Base-by-base conservation (phyloP, 768 basidiomycete species). In the Mycena venus region DNA sequence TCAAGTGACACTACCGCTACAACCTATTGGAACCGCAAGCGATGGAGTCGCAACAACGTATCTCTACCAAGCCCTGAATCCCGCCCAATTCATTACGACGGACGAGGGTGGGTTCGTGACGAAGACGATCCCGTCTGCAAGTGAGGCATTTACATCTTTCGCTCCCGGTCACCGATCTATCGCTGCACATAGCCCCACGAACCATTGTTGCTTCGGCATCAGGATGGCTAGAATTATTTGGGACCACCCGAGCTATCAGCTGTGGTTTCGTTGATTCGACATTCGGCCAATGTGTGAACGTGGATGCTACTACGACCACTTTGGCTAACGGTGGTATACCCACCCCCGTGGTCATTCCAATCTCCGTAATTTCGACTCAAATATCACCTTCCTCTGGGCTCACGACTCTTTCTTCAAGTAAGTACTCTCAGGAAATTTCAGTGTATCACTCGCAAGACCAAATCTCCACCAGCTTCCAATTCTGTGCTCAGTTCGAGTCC, bases 31-130 rank as follows among this genome's bases (percentile, higher is more conserved):
- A 6, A 58, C 66, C 10, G 53, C 34, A 2, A n/a, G 14, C 9
- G 29, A 42, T 49, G 66, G 66, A 17, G 27, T 17, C 36, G 49
- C 66, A 14, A 68, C 55, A 2, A 68, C 66, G 27, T 68, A 38
- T 58, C 66, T 68, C 12, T 68, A 68, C 34, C 66, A 68, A 34
- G 53, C n/a, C 2, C 25, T 58, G 23, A 68, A 68, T 23, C n/a
- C 51, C 12, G 36, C 27, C n/a, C n/a, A n/a, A 4, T n/a, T 51
- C 23, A 25, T 31, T 3, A 55, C 38, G 32, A 34, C 31, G n/a
- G 55, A 44, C 32, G 25, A 31, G 15, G 38, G 17, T 36, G 34
- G 27, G 17, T 23, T 42, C 49, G 27, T n/a, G n/a, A 38, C 14
- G 12, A 53, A 11, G 19, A 10, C 15, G 3, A 34, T 27, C 47